Evolutionary conservation across 768 basidiomycete species (phyloP), one percentile per base, ranked within the genome.

Genomic region (Mycena metata): DNA sequence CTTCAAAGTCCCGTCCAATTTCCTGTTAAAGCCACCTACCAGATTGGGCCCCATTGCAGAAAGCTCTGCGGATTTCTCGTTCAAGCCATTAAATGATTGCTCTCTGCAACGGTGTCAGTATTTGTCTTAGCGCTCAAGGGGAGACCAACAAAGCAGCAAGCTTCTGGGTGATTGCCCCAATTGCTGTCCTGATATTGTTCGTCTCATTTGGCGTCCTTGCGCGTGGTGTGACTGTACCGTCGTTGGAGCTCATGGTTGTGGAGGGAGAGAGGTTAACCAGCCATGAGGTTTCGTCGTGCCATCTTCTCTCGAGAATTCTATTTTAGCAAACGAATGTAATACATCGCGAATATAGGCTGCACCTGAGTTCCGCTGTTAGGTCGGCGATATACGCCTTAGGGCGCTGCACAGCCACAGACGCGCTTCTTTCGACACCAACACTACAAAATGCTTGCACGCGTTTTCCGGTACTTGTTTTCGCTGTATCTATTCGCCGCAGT

Each of bases 401-500:
- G 39, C 30, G 39, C 5, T 39, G 3, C 57, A 58, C 43, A 26
- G 41, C 23, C 39, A 42, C 54, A 43, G 42, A 58, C 56, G 56
- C 56, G 56, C 26, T 57, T 42, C 12, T 24, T 41, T 26, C 8
- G 6, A 23, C 24, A 11, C 16, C 43, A 36, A 23, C 23, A 3
- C 17, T 23, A 17, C 39, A 26, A 43, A 45, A 17, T 71, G 19
- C 23, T 76, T 26, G 54, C 75, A 23, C 77, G 75, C 39, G 12
- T 74, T 50, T 42, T 77, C 39, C 77, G 79, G 63, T 63, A 78
- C 47, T 73, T 77, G 45, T 56, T 81, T 23, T 64, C 79, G 39
- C 64, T 79, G 60, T 85, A 85, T 71, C 71, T 83, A 23, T 66
- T 74, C 10, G 59, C 81, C 21, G 82, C 85, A 8, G 82, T 86